Percentiles rank a stretch among this genome's conserved stretches.
These are phyloP conservation scores for Spathaspora gorwiae DNA, from an alignment of 805 yeast genomes.

Conservation along the genomic window DNA sequence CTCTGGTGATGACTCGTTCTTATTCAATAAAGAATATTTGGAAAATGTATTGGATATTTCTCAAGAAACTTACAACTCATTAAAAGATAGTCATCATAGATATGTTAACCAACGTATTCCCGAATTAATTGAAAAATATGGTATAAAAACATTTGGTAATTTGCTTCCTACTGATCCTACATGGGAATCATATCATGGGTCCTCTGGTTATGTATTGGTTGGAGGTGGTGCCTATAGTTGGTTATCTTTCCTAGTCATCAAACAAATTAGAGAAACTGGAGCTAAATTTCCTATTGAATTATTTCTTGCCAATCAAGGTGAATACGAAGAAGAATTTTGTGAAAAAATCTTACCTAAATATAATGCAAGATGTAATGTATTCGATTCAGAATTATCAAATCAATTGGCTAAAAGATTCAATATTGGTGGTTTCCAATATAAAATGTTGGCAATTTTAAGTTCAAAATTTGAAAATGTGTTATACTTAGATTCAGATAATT, in stretches of 20 bases:
- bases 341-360: conserved; percentile 36
- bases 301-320: conserved; percentile 39
- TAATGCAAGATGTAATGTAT: conserved; percentile 45
- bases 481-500: conserved; percentile 49
- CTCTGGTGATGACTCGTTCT: conserved; percentile 33
- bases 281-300: conserved; percentile 48
- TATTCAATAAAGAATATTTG: conserved; percentile 44
- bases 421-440: conserved; percentile 47
- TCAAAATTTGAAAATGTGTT: conserved; percentile 49
- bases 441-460: conserved; percentile 56
- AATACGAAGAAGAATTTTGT: conserved; percentile 47
- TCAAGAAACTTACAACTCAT: conserved; percentile 23
- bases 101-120: conserved; percentile 29
- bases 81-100: conserved; percentile 35
- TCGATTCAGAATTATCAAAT: conserved; percentile 23
- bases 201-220: conserved; percentile 43
- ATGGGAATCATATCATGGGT: conserved; percentile 29
- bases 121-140: conserved; percentile 20
- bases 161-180: conserved; percentile 31
- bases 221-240: conserved; percentile 52
- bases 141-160: conserved; percentile 33
- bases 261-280: conserved; percentile 42
- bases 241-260: conserved; percentile 46
- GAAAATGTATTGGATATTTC: conserved; percentile 40
- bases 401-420: conserved; percentile 14